Evolutionary conservation across 345 rosid genomes (phyloP), one percentile per base, ranked within the genome.

Genomic region (Populus pruinosa): DNA sequence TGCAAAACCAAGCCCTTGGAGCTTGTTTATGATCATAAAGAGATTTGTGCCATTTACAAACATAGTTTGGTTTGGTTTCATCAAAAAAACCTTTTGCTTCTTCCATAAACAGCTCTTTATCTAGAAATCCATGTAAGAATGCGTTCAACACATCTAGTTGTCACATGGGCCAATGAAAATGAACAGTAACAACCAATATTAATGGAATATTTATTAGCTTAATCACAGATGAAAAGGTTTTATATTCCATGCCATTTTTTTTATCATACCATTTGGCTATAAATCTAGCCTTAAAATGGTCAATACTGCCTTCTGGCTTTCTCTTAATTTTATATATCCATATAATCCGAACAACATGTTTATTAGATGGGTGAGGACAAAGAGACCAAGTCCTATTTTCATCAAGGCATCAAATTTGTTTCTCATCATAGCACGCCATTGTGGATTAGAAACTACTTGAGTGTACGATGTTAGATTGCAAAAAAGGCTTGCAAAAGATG

Each of bases 361-460:
- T 44, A 44, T 14, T 4, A 44, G 4, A 14, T 44, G 5, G 16
- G 12, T 0, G 1, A 10, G 1, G 1, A 44, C 0, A 12, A 10
- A 44, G 14, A 44, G 4, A 44, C 5, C 16, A 44, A 12, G 4
- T 12, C 4, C 4, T 14, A 12, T 44, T 44, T 14, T 44, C 0
- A 44, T 0, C 16, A 44, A 44, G 2, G 4, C 49, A 44, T 44
- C 16, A 44, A 44, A 44, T 44, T 44, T 4, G 1, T 14, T 44
- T 0, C 49, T 1, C 4, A 44, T 44, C 14, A 0, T 0, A 11
- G 0, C 5, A 44, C 0, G 1, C 4, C 16, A 44, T 44, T 44
- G 0, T 44, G 5, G 14, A 44, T 44, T 16, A 11, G 0, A 44
- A 8, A 8, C 1, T 8, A 4, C 4, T 1, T 43, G 14, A 8